Evolutionary conservation across 2,329 filamentous ascomycete genomes (phyloP).

Genomic region (Septoria linicola): DNA sequence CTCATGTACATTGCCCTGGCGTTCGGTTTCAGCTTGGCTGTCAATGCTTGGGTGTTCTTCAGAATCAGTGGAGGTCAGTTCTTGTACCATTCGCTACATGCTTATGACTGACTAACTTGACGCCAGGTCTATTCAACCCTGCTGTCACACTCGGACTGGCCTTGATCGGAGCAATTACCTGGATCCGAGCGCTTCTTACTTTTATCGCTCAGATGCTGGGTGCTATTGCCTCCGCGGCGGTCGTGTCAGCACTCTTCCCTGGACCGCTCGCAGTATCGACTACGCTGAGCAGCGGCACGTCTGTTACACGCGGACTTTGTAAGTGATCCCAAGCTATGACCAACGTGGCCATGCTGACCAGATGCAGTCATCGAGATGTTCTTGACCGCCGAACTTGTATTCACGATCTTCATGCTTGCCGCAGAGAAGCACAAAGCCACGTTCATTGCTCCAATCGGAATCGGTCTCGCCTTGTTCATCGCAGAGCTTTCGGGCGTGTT

Average conservation of each 20-base stretch:
- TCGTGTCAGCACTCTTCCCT: conserved; percentile 48
- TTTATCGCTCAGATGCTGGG: conserved; percentile 49
- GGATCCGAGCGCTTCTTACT: conserved; percentile 45
- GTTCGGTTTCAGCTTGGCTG: conserved; percentile 47
- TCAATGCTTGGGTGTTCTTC: conserved; percentile 49
- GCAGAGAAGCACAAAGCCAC: conserved; percentile 46
- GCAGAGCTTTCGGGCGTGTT: conserved; percentile 48
- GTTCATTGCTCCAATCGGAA: conserved; percentile 42
- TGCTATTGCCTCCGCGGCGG: conserved; percentile 46
- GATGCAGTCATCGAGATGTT: conserved; percentile 50
- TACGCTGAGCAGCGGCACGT: conserved; percentile 44
- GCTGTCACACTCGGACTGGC: conserved; percentile 50
- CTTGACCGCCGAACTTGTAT: conserved; percentile 50
- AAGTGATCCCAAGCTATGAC: conserved; percentile 22
- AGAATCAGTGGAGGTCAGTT: conserved; percentile 42
- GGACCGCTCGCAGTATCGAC: conserved; percentile 49
- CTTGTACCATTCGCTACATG: not conserved
- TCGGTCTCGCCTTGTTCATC: conserved; percentile 47
- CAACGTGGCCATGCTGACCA: conserved; percentile 8
- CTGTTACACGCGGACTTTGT: conserved; percentile 47
- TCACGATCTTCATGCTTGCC: conserved; percentile 50
- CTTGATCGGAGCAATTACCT: conserved; percentile 49
- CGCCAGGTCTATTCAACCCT: conserved; percentile 39
- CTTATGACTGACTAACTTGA: conserved; percentile 1
- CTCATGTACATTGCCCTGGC: conserved; percentile 43